Evolutionary conservation across 306 rosid species (phyloP).

Genomic region (Lathyrus aphaca): DNA sequence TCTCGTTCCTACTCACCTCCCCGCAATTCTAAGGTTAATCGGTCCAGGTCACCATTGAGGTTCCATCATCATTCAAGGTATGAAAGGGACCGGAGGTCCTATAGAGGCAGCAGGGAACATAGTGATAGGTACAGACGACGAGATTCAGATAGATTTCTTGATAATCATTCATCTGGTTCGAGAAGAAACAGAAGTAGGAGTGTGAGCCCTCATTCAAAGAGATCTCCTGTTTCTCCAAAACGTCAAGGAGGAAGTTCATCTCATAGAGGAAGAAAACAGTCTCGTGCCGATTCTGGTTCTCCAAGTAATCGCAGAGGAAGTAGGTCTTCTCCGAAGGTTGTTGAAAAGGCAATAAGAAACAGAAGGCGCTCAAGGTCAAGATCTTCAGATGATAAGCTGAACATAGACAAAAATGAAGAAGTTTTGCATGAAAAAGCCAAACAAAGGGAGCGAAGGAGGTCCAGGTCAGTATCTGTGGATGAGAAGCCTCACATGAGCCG

Average conservation of each 20-base stretch:
- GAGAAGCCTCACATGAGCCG: slow-evolving; percentile 54
- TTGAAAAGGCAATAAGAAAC: slow-evolving; percentile 56
- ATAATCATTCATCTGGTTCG: slow-evolving; percentile 55
- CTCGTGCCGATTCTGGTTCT: slow-evolving; percentile 66
- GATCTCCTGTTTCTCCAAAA: slow-evolving; percentile 75
- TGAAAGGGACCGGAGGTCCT: slow-evolving; percentile 64
- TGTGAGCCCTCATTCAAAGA: slow-evolving; percentile 64
- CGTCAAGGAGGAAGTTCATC: slow-evolving; percentile 66
- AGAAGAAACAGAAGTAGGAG: slow-evolving; percentile 81
- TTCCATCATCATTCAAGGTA: slow-evolving; percentile 55
- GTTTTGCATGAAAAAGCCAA: slow-evolving; percentile 55
- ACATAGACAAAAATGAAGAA: slow-evolving; percentile 55
- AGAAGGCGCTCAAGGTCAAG: slow-evolving; percentile 80
- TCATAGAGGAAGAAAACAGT: slow-evolving; percentile 59
- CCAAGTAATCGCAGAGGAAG: slow-evolving; percentile 58
- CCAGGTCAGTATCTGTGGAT: slow-evolving; percentile 72
- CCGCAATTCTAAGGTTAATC: slow-evolving; percentile 58
- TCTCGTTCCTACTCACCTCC: slow-evolving; percentile 93
- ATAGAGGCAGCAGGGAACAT: slow-evolving; percentile 67
- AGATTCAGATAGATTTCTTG: slow-evolving; percentile 66
- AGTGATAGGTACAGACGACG: slow-evolving; percentile 72
- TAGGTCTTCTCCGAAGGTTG: slow-evolving; percentile 75
- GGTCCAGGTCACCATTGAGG: slow-evolving; percentile 86
- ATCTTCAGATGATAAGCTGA: slow-evolving; percentile 63
- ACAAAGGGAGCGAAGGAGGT: slow-evolving; percentile 65